phyloP scores from a whole-genome alignment of 306 rosid species.

The Prunus mira region DNA sequence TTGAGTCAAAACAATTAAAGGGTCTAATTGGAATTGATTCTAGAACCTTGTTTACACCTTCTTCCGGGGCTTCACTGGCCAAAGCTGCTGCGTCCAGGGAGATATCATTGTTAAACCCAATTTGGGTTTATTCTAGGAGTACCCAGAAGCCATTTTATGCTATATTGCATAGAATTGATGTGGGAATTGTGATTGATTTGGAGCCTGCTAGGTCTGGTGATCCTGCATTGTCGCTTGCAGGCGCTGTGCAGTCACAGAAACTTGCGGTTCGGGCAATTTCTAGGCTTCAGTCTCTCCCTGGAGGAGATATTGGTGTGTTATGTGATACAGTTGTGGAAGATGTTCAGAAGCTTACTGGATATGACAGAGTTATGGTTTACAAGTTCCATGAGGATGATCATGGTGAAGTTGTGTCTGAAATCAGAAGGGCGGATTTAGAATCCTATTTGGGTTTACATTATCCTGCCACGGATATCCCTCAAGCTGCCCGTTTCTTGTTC shows the following conservation, averaged over 20 bases:
- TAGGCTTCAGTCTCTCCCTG: slow-evolving; percentile 71
- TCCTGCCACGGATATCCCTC: slow-evolving; percentile 85
- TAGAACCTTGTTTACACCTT: slow-evolving; percentile 56
- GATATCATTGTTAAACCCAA: slow-evolving; percentile 60
- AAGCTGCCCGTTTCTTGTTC: slow-evolving; percentile 78
- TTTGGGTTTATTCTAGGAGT: slow-evolving; percentile 57
- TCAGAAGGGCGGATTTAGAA: slow-evolving; percentile 66
- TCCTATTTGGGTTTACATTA: slow-evolving; percentile 78
- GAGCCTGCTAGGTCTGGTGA: slow-evolving; percentile 65
- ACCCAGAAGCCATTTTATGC: slow-evolving; percentile 76
- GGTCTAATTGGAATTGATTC: slow-evolving; percentile 61
- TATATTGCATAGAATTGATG: slow-evolving; percentile 76
- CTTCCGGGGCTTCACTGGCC: slow-evolving; percentile 58
- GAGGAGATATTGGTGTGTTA: slow-evolving; percentile 58
- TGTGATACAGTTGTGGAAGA: slow-evolving; percentile 74
- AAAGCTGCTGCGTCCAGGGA: slow-evolving; percentile 57
- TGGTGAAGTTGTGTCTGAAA: slow-evolving; percentile 86
- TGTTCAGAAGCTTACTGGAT: slow-evolving; percentile 78
- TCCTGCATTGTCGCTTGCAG: slow-evolving; percentile 72
- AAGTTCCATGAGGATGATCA: slow-evolving; percentile 86
- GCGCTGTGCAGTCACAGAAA: slow-evolving; percentile 81
- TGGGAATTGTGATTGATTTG: slow-evolving; percentile 78
- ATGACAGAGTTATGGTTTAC: slow-evolving; percentile 88
- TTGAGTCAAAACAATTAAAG: slow-evolving; percentile 15
- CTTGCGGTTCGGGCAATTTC: slow-evolving; percentile 82